phyloP scores from a whole-genome alignment of 768 basidiomycete species.

The Pisolithus orientalis region DNA sequence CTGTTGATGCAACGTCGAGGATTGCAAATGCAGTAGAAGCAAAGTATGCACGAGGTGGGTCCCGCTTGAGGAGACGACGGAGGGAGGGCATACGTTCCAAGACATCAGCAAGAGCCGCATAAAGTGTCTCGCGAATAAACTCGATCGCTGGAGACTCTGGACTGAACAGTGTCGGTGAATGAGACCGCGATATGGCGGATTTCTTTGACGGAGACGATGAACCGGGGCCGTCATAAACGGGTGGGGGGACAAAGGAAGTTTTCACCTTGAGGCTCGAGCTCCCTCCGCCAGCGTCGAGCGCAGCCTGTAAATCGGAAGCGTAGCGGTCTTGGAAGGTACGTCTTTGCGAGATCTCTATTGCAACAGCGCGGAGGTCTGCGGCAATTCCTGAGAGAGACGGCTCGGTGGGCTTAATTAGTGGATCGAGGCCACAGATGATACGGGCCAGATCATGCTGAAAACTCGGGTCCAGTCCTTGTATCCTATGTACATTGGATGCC shows the following conservation, averaged over 20 bases:
- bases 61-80: conserved; percentile 47
- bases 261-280: conserved; percentile 33
- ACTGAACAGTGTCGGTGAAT: conserved; percentile 42
- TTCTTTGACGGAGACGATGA: conserved; percentile 6
- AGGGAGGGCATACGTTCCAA: conserved; percentile 52
- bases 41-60: conserved; percentile 75
- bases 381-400: conserved; percentile 53
- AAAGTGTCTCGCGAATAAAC: conserved; percentile 82
- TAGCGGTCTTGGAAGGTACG: conserved; percentile 81
- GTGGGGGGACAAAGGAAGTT: conserved; percentile 68
- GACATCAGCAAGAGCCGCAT: conserved; percentile 70
- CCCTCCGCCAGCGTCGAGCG: conserved; percentile 56
- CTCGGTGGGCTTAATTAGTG: conserved; percentile 35
- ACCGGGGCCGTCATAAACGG: conserved; percentile 43
- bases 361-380: conserved; percentile 77
- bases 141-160: conserved; percentile 49
- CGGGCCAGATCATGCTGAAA: conserved; percentile 80
- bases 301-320: conserved; percentile 68
- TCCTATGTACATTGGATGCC: conserved; percentile 56
- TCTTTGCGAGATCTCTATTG: conserved; percentile 82
- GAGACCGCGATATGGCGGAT: conserved; percentile 5
- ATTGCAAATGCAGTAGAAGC: conserved; percentile 70
- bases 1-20: conserved; percentile 53
- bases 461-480: conserved; percentile 57
- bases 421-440: conserved; percentile 59